A percentile compares a stretch with the other conserved stretches of the same genome.
These are phyloP conservation scores for Brachypodium distachyon DNA, from an alignment of 202 grass and related monocot genomes.

Conservation along the genomic window DNA sequence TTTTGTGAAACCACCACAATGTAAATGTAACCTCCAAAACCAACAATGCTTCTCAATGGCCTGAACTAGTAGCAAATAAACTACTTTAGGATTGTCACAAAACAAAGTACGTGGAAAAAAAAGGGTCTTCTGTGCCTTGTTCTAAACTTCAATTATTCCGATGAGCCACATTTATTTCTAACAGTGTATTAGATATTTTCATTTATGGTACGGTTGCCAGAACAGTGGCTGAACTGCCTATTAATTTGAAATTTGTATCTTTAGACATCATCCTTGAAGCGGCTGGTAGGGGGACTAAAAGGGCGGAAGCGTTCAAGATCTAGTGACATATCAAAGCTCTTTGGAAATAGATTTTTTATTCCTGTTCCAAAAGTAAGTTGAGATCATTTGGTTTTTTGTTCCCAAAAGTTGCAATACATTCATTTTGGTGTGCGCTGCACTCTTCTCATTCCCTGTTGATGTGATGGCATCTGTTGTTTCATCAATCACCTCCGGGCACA, in stretches of 20 bases:
- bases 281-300: conserved; percentile 35
- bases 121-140: not conserved
- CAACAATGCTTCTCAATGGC: not conserved
- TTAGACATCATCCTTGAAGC: conserved; percentile 57
- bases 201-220: not conserved
- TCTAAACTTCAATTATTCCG: not conserved
- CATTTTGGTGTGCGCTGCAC: not conserved
- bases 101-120: not conserved
- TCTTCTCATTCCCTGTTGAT: conserved; percentile 12
- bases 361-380: conserved; percentile 70
- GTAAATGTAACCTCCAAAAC: not conserved
- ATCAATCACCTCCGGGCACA: not conserved
- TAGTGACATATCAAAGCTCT: conserved; percentile 58
- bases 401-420: not conserved
- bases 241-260: conserved; percentile 25
- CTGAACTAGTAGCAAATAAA: not conserved
- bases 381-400: conserved; percentile 6
- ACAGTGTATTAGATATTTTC: not conserved
- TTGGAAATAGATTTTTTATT: conserved; percentile 67
- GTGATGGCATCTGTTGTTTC: not conserved
- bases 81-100: not conserved
- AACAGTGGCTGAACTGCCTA: not conserved
- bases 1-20: not conserved
- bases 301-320: conserved; percentile 45
- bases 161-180: conserved; percentile 7